These are phyloP conservation scores for Elaeis oleifera DNA, from an alignment of 202 grass and related monocot species.

Conservation along the genomic window DNA sequence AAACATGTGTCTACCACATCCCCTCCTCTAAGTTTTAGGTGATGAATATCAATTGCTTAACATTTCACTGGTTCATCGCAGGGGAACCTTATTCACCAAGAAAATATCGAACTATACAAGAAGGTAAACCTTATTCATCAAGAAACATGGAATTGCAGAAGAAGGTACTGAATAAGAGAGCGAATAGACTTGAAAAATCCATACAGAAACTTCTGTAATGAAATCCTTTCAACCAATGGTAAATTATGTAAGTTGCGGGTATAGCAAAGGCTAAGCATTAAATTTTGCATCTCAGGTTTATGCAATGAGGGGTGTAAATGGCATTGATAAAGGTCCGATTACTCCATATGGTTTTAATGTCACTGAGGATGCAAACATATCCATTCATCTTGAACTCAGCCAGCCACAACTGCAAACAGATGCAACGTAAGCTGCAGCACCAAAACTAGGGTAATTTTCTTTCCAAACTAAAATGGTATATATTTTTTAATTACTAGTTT, in stretches of 20 bases:
- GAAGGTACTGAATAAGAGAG: slow-evolving; percentile 34
- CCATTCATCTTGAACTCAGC: slow-evolving; percentile 35
- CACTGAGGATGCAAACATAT: slow-evolving; percentile 26
- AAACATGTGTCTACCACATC: background rate
- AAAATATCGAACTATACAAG: slow-evolving; percentile 57
- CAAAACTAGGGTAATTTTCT: slow-evolving; percentile 35
- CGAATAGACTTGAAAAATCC: background rate
- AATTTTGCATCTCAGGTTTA: slow-evolving; percentile 27
- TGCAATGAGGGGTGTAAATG: slow-evolving; percentile 24
- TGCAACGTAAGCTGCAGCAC: slow-evolving; percentile 18
- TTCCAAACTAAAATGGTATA: slow-evolving; percentile 17
- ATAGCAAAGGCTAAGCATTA: background rate
- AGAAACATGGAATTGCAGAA: slow-evolving; percentile 53
- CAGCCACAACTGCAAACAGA: slow-evolving; percentile 20
- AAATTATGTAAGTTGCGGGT: no score
- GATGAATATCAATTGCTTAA: background rate
- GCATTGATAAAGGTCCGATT: slow-evolving; percentile 18
- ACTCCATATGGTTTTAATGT: slow-evolving; percentile 27
- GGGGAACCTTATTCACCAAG: slow-evolving; percentile 51
- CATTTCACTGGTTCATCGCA: slow-evolving; percentile 18
- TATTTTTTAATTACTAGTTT: background rate
- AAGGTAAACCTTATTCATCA: slow-evolving; percentile 37
- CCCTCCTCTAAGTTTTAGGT: no score
- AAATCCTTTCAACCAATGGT: background rate
- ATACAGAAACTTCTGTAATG: slow-evolving; percentile 1